These are phyloP conservation scores for Knoxdaviesia proteae DNA, from an alignment of 2,329 filamentous ascomycete species.

Conservation along the genomic window DNA sequence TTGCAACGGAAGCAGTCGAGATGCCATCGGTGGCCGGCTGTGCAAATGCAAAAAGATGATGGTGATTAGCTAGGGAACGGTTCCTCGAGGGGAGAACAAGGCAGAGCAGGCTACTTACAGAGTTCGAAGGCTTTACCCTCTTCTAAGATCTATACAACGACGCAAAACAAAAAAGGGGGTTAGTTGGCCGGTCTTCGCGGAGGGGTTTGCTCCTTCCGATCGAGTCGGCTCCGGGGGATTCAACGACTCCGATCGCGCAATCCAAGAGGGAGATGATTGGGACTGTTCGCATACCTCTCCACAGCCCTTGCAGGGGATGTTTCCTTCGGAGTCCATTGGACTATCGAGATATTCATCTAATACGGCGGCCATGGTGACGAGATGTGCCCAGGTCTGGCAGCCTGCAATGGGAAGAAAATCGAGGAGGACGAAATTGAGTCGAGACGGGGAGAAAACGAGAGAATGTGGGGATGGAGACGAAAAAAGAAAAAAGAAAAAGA, in stretches of 20 bases:
- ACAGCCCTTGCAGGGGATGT: constrained; percentile 81
- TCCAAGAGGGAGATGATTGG: neutral
- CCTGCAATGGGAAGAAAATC: neutral
- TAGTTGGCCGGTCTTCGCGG: neutral
- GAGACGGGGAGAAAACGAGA: neutral
- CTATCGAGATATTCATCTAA: constrained; percentile 43
- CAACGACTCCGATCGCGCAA: no score
- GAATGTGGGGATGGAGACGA: neutral
- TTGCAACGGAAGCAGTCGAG: constrained; percentile 98
- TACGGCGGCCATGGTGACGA: constrained; percentile 21
- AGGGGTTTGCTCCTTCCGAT: neutral
- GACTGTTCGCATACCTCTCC: constrained; percentile 46
- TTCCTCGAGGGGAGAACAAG: constrained; percentile 1
- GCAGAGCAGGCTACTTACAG: constrained; percentile 32
- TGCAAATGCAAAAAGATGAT: neutral
- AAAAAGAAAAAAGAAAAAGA: constrained; percentile 1
- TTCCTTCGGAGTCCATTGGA: constrained; percentile 58
- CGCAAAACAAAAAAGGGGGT: constrained; percentile 4
- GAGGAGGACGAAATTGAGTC: neutral
- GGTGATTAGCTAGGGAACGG: neutral
- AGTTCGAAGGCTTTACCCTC: constrained; percentile 97
- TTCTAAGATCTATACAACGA: constrained; percentile 57
- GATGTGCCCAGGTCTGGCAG: neutral
- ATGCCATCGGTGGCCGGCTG: constrained; percentile 94
- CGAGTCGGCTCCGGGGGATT: no score